phyloP scores from a whole-genome alignment of 202 grass and related monocot genomes.

The Setaria italica region DNA sequence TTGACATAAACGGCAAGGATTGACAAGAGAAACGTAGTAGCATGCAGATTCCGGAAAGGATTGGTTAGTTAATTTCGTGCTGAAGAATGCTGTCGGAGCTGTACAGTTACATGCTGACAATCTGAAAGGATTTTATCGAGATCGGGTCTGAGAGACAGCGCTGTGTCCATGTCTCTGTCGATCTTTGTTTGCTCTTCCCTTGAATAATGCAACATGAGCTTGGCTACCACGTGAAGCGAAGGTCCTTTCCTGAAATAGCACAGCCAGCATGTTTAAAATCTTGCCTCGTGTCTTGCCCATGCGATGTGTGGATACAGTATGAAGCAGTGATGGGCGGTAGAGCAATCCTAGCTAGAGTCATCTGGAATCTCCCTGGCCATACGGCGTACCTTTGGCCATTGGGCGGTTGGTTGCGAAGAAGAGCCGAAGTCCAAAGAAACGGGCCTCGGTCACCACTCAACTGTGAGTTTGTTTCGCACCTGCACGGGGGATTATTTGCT shows the following conservation, averaged over 20 bases:
- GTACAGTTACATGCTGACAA: background rate
- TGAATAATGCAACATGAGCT: no score
- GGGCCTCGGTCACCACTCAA: no score
- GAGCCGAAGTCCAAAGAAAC: no score
- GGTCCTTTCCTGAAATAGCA: background rate
- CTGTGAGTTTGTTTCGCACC: no score
- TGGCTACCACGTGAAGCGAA: no score
- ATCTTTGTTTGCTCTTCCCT: no score
- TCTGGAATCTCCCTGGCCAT: background rate
- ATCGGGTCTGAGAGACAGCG: no score
- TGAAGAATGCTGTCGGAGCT: conserved; percentile 8
- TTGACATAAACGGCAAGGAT: conserved; percentile 35
- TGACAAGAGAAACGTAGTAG: background rate
- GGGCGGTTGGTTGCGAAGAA: no score
- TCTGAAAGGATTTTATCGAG: no score
- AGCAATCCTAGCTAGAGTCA: background rate
- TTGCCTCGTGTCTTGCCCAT: background rate
- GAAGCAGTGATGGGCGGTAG: background rate
- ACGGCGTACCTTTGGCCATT: no score
- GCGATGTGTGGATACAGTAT: background rate
- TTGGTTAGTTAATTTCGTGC: background rate
- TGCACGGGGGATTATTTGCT: no score
- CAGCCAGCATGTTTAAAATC: background rate
- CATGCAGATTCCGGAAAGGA: background rate
- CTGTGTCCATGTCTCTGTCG: no score